Percentiles rank a stretch among this genome's conserved stretches.
Conservation (phyloP, 177 flowering plant species). For the Vitis hybrid region DNA sequence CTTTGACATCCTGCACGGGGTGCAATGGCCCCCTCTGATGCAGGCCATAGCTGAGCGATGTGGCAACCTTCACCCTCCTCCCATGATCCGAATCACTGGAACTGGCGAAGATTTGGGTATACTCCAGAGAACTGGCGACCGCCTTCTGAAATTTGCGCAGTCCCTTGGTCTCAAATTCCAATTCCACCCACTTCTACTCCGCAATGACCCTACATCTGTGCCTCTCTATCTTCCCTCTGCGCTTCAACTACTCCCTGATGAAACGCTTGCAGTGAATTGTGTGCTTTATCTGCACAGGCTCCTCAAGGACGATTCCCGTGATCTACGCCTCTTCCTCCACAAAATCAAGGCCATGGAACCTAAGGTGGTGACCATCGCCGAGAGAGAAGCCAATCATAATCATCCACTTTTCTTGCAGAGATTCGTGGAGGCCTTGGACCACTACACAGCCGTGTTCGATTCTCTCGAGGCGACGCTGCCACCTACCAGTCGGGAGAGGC, state of each 20-base stretch:
- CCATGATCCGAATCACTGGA: slow-evolving; percentile 76
- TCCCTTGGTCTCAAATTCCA: slow-evolving; percentile 74
- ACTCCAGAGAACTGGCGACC: slow-evolving; percentile 73
- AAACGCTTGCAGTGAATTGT: slow-evolving; percentile 75
- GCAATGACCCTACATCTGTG: slow-evolving; percentile 13
- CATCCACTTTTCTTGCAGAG: slow-evolving; percentile 56
- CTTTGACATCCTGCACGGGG: slow-evolving; percentile 87
- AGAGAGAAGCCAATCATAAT: slow-evolving; percentile 74
- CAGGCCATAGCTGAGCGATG: slow-evolving; percentile 72
- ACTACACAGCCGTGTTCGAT: slow-evolving; percentile 74
- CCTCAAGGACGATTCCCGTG: slow-evolving; percentile 37
- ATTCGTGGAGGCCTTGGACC: slow-evolving; percentile 71
- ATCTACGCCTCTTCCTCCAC: slow-evolving; percentile 42
- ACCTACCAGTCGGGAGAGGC: slow-evolving; percentile 70
- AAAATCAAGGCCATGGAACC: slow-evolving; percentile 71
- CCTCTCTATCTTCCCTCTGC: slow-evolving; percentile 29
- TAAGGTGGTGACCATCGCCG: slow-evolving; percentile 69
- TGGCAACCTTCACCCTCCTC: slow-evolving; percentile 33
- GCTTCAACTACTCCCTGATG: slow-evolving; percentile 41
- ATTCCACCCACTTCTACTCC: slow-evolving; percentile 60
- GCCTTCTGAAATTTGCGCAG: slow-evolving; percentile 68
- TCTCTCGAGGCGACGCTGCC: slow-evolving; percentile 91
- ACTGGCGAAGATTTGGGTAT: slow-evolving; percentile 53
- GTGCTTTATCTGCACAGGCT: slow-evolving; percentile 67
- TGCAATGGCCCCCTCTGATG: slow-evolving; percentile 95